Conservation (phyloP, 139 green algal genomes). For the Edaphochlamys debaryana region DNA sequence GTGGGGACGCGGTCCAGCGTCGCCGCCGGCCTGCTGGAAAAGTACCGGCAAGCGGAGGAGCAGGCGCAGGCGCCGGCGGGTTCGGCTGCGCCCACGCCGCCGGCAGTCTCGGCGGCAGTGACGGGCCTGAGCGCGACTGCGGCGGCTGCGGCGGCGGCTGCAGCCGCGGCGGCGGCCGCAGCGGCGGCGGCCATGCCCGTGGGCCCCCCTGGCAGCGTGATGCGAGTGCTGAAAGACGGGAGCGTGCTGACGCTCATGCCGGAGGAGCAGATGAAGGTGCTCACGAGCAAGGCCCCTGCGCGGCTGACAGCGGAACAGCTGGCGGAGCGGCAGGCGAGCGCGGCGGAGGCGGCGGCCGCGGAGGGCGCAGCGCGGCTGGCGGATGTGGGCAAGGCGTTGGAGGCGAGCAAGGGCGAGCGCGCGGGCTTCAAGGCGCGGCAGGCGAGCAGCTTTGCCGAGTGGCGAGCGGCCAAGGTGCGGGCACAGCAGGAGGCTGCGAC, state of each 20-base stretch:
- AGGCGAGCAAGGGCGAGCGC: conserved; percentile 21
- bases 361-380: not conserved
- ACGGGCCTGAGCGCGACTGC: too few relatives aligned
- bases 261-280: not conserved
- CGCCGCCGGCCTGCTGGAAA: conserved; percentile 39
- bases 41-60: not conserved
- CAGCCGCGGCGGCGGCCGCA: not conserved
- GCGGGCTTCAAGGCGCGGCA: conserved; percentile 10
- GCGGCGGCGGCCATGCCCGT: too few relatives aligned
- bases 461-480: conserved; percentile 13
- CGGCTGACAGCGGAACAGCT: conserved; percentile 24
- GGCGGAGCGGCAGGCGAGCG: not conserved
- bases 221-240: conserved; percentile 44
- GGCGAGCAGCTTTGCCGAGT: conserved; percentile 44
- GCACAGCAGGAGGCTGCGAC: conserved; percentile 4
- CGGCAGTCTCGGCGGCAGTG: too few relatives aligned
- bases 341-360: not conserved
- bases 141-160: too few relatives aligned
- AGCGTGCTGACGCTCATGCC: conserved; percentile 22
- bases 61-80: not conserved
- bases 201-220: not conserved
- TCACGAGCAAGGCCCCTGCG: not conserved
- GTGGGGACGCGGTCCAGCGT: not conserved
- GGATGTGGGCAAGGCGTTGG: not conserved
- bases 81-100: too few relatives aligned